A percentile compares a stretch with the other conserved stretches of the same genome.
Conservation (phyloP, 176 grass and related monocot species). For the Alloteropsis semialata region DNA sequence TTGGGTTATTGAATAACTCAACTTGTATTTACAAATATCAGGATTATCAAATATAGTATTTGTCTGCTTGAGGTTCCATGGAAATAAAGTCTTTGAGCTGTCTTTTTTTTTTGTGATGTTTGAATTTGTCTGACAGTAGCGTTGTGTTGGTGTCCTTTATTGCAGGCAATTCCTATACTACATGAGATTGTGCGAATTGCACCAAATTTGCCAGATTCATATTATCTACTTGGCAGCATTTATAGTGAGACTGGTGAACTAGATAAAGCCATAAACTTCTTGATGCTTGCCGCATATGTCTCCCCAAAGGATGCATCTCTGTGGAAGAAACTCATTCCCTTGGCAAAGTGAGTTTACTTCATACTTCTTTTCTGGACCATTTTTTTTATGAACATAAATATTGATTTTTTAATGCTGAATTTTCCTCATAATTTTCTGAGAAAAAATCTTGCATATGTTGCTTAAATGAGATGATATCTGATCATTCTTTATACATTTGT, state of each 20-base stretch:
- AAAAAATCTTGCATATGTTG: not conserved
- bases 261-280: conserved; percentile 73
- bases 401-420: not conserved
- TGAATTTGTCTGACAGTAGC: not conserved
- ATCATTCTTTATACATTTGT: not conserved
- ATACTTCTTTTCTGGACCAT: not conserved
- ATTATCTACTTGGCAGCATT: conserved; percentile 82
- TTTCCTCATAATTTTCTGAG: not conserved
- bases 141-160: not conserved
- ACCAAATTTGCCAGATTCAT: conserved; percentile 74
- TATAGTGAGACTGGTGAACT: conserved; percentile 68
- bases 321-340: conserved; percentile 73
- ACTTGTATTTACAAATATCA: not conserved
- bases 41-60: not conserved
- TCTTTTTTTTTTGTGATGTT: not conserved
- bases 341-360: conserved; percentile 55
- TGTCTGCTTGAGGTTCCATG: not conserved
- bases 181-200: conserved; percentile 78
- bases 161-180: conserved; percentile 73
- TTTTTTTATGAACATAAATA: not conserved
- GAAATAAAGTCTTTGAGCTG: not conserved
- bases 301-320: conserved; percentile 80
- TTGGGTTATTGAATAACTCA: not conserved
- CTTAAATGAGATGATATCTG: not conserved
- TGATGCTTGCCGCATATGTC: conserved; percentile 84